phyloP scores from a whole-genome alignment of 2,329 filamentous ascomycete species.

The Canariomyces notabilis region DNA sequence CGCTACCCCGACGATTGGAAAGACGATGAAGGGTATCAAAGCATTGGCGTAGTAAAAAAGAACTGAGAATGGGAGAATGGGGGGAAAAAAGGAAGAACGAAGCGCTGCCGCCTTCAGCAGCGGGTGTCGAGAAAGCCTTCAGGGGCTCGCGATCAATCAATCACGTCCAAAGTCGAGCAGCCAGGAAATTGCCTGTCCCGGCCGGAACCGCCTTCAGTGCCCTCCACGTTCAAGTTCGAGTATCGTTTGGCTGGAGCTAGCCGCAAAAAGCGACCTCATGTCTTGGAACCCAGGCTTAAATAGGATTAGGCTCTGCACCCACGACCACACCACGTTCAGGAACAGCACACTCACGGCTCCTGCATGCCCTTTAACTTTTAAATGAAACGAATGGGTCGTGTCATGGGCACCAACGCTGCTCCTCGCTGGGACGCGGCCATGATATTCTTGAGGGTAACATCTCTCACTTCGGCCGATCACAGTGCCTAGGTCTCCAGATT shows the following conservation, averaged over 20 bases:
- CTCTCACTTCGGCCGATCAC: too few relatives aligned
- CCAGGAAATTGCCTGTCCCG: constrained; percentile 23
- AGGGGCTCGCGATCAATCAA: constrained; percentile 25
- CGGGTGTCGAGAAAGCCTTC: constrained; percentile 20
- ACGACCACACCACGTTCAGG: constrained; percentile 20
- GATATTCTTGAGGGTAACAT: too few relatives aligned
- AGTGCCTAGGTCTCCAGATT: not conserved
- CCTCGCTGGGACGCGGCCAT: not conserved
- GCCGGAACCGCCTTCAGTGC: constrained; percentile 16
- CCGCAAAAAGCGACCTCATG: constrained; percentile 19
- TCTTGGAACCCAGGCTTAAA: constrained; percentile 17
- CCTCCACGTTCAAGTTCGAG: constrained; percentile 14
- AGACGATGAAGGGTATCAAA: constrained; percentile 10
- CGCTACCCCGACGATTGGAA: not conserved
- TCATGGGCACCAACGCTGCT: not conserved
- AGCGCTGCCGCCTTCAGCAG: constrained; percentile 11
- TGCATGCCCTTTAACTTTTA: constrained; percentile 8
- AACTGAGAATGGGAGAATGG: constrained; percentile 3
- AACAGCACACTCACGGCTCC: constrained; percentile 13
- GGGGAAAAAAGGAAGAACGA: constrained; percentile 11
- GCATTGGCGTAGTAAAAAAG: not conserved
- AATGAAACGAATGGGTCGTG: constrained; percentile 11
- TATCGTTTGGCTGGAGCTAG: constrained; percentile 15
- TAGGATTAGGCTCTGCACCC: constrained; percentile 16
- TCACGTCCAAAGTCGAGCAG: constrained; percentile 16